phyloP scores from a whole-genome alignment of 2,329 filamentous ascomycete genomes.

The Microsporum ferrugineum region DNA sequence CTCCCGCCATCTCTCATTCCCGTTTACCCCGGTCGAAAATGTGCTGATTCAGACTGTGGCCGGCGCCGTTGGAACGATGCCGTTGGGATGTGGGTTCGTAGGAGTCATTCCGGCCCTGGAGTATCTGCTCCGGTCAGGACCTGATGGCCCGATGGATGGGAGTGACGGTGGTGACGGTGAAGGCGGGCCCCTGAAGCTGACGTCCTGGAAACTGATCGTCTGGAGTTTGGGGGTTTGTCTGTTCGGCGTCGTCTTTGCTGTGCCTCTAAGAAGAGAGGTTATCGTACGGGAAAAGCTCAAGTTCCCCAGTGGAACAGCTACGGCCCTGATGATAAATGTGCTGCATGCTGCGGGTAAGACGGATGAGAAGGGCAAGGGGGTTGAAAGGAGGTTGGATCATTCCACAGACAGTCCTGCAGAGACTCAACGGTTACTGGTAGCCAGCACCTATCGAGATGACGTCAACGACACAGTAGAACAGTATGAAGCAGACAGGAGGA shows the following conservation, averaged over 20 bases:
- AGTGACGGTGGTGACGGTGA: conserved; percentile 55
- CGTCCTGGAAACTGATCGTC: conserved; percentile 65
- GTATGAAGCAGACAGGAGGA: conserved; percentile 12
- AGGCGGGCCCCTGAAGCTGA: conserved; percentile 61
- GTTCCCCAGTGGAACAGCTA: conserved; percentile 92
- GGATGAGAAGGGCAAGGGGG: conserved; percentile 28
- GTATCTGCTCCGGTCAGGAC: conserved; percentile 64
- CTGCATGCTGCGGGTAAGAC: conserved; percentile 55
- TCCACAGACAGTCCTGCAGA: conserved; percentile 17
- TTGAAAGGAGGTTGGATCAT: conserved; percentile 3
- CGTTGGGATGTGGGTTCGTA: conserved; percentile 87
- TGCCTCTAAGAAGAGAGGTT: conserved; percentile 79
- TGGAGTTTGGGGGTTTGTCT: conserved; percentile 93
- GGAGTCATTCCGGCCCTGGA: conserved; percentile 89
- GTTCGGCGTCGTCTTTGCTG: conserved; percentile 93
- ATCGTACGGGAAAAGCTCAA: conserved; percentile 86
- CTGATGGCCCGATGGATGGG: conserved; percentile 68
- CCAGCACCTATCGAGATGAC: conserved; percentile 22
- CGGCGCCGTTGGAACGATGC: conserved; percentile 92
- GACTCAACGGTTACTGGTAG: conserved; percentile 24
- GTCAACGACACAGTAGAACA: conserved; percentile 20
- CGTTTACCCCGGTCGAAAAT: conserved; percentile 91
- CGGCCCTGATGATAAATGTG: conserved; percentile 82
- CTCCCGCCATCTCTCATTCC: conserved; percentile 58
- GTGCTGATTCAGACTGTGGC: conserved; percentile 94